These are phyloP conservation scores for Chrysoporthe austroafricana DNA, from an alignment of 2,329 filamentous ascomycete species.

Conservation along the genomic window DNA sequence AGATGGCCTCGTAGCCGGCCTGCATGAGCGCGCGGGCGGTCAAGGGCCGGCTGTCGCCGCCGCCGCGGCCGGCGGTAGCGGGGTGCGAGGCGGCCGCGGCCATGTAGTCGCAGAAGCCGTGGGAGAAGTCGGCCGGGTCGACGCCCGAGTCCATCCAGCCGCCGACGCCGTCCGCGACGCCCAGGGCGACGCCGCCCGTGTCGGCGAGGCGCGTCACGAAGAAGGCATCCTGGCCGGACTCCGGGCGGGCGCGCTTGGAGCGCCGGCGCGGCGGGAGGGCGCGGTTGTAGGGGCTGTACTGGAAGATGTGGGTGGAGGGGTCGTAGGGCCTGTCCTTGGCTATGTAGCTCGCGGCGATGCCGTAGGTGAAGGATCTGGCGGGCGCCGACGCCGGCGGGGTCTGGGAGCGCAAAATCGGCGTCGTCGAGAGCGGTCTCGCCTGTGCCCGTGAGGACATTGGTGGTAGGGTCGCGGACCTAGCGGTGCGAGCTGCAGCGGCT, in stretches of 20 bases:
- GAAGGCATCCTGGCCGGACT: slow-evolving; percentile 93
- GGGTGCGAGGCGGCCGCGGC: slow-evolving; percentile 70
- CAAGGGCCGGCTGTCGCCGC: slow-evolving; percentile 40
- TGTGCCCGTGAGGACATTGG: slow-evolving; percentile 2
- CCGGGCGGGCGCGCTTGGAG: slow-evolving; percentile 66
- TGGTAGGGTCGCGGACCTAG: not conserved
- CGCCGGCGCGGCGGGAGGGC: slow-evolving; percentile 56
- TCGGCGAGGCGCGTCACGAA: slow-evolving; percentile 84
- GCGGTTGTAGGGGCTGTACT: slow-evolving; percentile 69
- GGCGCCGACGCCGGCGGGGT: slow-evolving; percentile 26
- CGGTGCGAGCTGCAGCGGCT: slow-evolving; percentile 13
- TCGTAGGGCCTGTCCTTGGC: slow-evolving; percentile 73
- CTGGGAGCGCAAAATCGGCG: slow-evolving; percentile 31
- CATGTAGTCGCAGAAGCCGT: slow-evolving; percentile 93
- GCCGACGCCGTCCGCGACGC: slow-evolving; percentile 91
- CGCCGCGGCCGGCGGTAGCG: slow-evolving; percentile 58
- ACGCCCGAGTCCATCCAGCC: slow-evolving; percentile 93
- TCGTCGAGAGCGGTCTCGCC: slow-evolving; percentile 3
- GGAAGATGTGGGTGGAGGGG: slow-evolving; percentile 70
- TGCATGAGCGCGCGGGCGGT: slow-evolving; percentile 76
- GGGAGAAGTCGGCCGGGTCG: slow-evolving; percentile 93
- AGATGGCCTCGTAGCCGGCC: slow-evolving; percentile 80
- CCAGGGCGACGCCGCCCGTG: slow-evolving; percentile 74
- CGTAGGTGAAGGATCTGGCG: slow-evolving; percentile 59
- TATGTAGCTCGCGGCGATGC: slow-evolving; percentile 75